Evolutionary conservation across 176 grass and related monocot species (phyloP).

Genomic region (Areca catechu): DNA sequence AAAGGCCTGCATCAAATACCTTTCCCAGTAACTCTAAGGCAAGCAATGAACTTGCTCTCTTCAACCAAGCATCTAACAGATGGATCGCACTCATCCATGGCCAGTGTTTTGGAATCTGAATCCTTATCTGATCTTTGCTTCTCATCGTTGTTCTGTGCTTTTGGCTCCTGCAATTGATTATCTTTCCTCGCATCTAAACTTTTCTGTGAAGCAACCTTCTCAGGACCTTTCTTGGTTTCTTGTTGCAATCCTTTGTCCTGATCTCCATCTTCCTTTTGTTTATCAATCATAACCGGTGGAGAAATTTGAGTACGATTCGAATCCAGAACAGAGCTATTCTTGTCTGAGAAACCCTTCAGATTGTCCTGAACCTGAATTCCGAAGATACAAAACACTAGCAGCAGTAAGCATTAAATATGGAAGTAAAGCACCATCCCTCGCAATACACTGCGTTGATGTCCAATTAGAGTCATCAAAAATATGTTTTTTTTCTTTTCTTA

Average conservation of each 20-base stretch:
- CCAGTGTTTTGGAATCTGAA: neutral
- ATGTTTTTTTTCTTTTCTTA: too few species aligned
- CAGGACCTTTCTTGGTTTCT: slow-evolving; percentile 17
- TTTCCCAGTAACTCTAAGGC: slow-evolving; percentile 81
- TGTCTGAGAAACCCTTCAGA: neutral
- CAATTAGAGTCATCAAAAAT: too few species aligned
- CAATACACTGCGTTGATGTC: too few species aligned
- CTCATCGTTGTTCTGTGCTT: slow-evolving; percentile 5
- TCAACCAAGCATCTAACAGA: slow-evolving; percentile 60
- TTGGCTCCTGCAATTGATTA: slow-evolving; percentile 11
- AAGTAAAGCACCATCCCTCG: too few species aligned
- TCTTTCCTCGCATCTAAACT: slow-evolving; percentile 20
- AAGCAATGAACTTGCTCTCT: slow-evolving; percentile 61
- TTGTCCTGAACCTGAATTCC: slow-evolving; percentile 41
- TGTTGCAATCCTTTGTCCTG: slow-evolving; percentile 3
- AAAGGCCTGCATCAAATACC: slow-evolving; percentile 31
- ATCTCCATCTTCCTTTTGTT: slow-evolving; percentile 6
- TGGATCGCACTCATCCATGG: slow-evolving; percentile 46
- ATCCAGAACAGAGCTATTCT: slow-evolving; percentile 1
- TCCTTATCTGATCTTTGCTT: slow-evolving; percentile 12
- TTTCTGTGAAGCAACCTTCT: slow-evolving; percentile 27
- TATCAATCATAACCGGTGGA: slow-evolving; percentile 8
- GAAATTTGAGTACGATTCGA: slow-evolving; percentile 16
- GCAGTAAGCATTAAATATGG: too few species aligned
- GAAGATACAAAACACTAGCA: neutral